Evolutionary conservation across 495 filamentous ascomycete species (phyloP).

Genomic region (Xylaria castorea): DNA sequence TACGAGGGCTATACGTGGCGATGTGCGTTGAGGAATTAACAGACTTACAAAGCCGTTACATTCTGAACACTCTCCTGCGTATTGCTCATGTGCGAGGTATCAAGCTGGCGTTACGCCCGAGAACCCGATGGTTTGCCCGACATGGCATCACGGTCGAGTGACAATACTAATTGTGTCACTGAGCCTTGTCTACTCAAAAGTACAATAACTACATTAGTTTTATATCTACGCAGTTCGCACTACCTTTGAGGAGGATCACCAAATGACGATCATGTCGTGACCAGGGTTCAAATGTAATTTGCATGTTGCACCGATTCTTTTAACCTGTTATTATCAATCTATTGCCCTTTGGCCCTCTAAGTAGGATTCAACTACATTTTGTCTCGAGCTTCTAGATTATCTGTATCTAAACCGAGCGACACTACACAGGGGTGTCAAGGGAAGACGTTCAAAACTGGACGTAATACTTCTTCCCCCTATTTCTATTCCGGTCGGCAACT

Average conservation of each 20-base stretch:
- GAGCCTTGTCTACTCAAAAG: not conserved
- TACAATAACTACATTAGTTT: not conserved
- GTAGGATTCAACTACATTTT: not conserved
- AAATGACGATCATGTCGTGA: not conserved
- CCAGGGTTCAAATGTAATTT: not conserved
- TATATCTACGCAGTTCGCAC: not conserved
- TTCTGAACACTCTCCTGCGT: conserved; percentile 2
- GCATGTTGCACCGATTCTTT: not conserved
- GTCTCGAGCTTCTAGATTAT: not conserved
- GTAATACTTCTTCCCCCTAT: not conserved
- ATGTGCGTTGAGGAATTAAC: conserved; percentile 10
- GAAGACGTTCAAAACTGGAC: too few species aligned
- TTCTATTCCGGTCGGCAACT: too few species aligned
- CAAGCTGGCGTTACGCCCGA: conserved; percentile 11
- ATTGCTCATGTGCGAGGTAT: conserved; percentile 11
- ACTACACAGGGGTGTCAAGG: not conserved
- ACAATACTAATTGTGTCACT: not conserved
- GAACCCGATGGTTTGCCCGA: not conserved
- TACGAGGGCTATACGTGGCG: conserved; percentile 3
- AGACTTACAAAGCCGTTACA: not conserved
- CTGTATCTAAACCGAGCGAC: not conserved
- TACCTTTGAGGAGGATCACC: not conserved
- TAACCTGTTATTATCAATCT: not conserved
- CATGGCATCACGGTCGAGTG: not conserved
- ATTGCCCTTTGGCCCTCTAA: not conserved